Evolutionary conservation across 257 asterid species (phyloP).

Genomic region (Vinca minor): DNA sequence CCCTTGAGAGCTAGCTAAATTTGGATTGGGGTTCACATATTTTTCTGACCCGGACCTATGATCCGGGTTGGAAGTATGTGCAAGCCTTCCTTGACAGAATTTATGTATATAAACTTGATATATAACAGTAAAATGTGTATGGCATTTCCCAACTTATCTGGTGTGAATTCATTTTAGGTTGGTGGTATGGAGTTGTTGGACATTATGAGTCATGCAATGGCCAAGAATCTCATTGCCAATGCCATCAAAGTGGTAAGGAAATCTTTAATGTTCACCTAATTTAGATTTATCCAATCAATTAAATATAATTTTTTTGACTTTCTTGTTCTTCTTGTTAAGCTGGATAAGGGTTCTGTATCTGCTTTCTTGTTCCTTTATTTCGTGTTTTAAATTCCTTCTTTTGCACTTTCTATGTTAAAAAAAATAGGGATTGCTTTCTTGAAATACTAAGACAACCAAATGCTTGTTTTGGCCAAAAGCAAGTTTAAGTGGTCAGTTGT

Average conservation of each 20-base stretch:
- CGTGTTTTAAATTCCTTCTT: background rate
- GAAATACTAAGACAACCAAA: background rate
- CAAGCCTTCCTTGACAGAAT: too few species aligned
- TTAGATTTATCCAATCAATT: background rate
- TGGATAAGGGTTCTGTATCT: background rate
- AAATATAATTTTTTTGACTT: background rate
- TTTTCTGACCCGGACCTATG: too few species aligned
- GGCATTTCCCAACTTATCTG: conserved; percentile 9
- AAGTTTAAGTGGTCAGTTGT: background rate
- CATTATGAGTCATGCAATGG: conserved; percentile 67
- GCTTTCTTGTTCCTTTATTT: too few species aligned
- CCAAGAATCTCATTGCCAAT: conserved; percentile 46
- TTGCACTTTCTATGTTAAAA: background rate
- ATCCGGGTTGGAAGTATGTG: too few species aligned
- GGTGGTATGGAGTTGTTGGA: conserved; percentile 99
- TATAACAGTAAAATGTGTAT: too few species aligned
- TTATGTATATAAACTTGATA: too few species aligned
- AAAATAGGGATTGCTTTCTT: background rate
- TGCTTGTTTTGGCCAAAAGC: background rate
- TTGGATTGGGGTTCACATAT: too few species aligned
- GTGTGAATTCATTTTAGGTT: conserved; percentile 47
- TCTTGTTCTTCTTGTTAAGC: background rate
- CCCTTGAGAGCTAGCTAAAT: too few species aligned
- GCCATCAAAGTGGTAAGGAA: conserved; percentile 53
- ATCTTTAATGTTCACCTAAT: background rate